These are phyloP conservation scores for Chlamydomonas incerta DNA, from an alignment of 139 green algal genomes.

Conservation along the genomic window DNA sequence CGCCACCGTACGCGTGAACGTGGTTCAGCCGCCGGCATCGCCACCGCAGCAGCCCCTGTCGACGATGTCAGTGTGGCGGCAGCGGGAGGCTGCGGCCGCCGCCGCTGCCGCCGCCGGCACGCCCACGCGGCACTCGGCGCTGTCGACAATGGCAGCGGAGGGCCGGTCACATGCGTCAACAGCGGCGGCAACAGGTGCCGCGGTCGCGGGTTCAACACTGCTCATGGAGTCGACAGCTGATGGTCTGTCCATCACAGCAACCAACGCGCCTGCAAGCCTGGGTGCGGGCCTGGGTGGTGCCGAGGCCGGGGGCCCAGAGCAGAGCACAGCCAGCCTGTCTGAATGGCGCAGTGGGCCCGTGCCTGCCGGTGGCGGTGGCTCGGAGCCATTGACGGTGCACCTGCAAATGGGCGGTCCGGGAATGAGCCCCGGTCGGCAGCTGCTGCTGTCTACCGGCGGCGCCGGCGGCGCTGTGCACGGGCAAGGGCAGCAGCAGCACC, in stretches of 20 bases:
- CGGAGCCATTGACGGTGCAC: background rate
- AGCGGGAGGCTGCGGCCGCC: background rate
- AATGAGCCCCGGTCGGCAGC: background rate
- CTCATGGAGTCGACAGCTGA: background rate
- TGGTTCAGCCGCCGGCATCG: background rate
- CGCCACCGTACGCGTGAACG: conserved; percentile 10
- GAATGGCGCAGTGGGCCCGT: background rate
- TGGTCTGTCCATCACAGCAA: background rate
- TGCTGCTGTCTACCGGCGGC: background rate
- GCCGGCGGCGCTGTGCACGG: background rate
- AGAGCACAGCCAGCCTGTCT: conserved; percentile 13
- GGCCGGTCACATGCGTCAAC: background rate
- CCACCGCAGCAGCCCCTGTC: background rate
- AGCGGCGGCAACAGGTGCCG: background rate
- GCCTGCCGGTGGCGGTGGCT: background rate
- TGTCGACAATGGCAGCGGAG: background rate
- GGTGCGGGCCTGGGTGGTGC: too few species aligned
- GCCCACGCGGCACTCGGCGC: background rate
- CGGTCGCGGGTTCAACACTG: background rate
- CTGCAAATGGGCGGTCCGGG: background rate
- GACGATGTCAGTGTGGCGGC: background rate
- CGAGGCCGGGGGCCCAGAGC: background rate
- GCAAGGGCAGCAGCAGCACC: background rate
- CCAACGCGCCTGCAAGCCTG: too few species aligned
- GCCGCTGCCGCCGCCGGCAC: background rate